These are phyloP conservation scores for Ustilago esculenta DNA, from an alignment of 1,284 basidiomycete species.

Conservation along the genomic window DNA sequence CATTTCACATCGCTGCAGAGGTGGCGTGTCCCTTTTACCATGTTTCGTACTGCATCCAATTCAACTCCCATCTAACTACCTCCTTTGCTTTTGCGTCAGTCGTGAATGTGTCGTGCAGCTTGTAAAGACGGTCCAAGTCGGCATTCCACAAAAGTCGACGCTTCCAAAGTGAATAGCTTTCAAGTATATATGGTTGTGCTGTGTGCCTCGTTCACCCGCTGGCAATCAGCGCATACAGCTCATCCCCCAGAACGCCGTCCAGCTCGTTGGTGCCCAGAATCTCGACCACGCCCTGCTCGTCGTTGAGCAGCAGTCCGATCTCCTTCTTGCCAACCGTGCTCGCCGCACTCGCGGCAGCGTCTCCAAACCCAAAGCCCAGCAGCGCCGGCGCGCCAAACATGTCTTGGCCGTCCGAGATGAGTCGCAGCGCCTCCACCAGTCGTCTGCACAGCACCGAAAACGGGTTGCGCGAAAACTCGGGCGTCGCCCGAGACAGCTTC, in stretches of 20 bases:
- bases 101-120: not conserved
- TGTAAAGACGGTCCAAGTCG: too few relatives aligned
- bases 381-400: conserved; percentile 74
- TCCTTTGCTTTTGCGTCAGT: too few relatives aligned
- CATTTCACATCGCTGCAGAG: too few relatives aligned
- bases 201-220: conserved; percentile 17
- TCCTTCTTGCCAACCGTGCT: conserved; percentile 20
- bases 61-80: too few relatives aligned
- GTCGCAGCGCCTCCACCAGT: conserved; percentile 82
- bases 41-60: too few relatives aligned
- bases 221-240: conserved; percentile 39
- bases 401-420: conserved; percentile 82
- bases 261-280: conserved; percentile 39
- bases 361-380: conserved; percentile 50
- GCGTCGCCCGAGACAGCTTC: conserved; percentile 69
- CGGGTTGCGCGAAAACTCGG: conserved; percentile 71
- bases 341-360: conserved; percentile 2
- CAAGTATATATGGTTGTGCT: too few relatives aligned
- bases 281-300: conserved; percentile 48
- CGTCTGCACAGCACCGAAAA: conserved; percentile 78
- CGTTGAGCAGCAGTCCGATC: conserved; percentile 33
- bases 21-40: too few relatives aligned
- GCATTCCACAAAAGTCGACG: too few relatives aligned
- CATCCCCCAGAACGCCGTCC: conserved; percentile 31
- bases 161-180: too few relatives aligned